Percentiles rank a stretch among this genome's conserved stretches.
These are phyloP conservation scores for Umbelopsis ramanniana DNA, from an alignment of 192 early-diverging fungal species.

Conservation along the genomic window DNA sequence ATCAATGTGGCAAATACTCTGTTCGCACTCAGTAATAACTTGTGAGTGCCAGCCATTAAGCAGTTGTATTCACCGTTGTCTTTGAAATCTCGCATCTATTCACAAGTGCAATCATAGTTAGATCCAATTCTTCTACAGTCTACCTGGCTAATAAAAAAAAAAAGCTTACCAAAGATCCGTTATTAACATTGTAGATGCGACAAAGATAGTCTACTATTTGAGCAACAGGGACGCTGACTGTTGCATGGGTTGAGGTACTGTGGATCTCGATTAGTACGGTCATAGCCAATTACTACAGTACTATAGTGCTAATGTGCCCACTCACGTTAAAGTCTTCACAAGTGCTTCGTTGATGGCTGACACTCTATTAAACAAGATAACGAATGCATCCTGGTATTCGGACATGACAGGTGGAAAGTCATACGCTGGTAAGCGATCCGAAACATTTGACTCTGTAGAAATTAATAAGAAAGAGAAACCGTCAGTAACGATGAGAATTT, in stretches of 20 bases:
- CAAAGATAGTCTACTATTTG: conserved; percentile 52
- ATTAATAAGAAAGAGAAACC: too few relatives aligned
- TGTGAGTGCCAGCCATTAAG: conserved; percentile 50
- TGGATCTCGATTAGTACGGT: background rate
- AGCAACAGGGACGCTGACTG: conserved; percentile 55
- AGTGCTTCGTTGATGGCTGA: conserved; percentile 42
- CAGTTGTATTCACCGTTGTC: conserved; percentile 54
- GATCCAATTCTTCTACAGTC: background rate
- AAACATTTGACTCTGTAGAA: background rate
- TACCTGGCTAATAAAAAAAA: background rate
- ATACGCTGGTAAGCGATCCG: conserved; percentile 33
- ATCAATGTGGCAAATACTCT: conserved; percentile 48
- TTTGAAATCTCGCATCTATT: conserved; percentile 45
- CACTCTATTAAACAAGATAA: conserved; percentile 42
- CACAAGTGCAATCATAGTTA: background rate
- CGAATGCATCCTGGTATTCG: conserved; percentile 48
- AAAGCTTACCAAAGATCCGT: conserved; percentile 42
- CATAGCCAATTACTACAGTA: background rate
- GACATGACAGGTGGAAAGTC: conserved; percentile 42
- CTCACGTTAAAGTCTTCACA: conserved; percentile 43
- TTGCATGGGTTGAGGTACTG: conserved; percentile 45
- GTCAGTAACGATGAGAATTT: too few relatives aligned
- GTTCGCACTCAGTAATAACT: conserved; percentile 45
- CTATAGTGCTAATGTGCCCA: conserved; percentile 14
- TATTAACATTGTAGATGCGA: conserved; percentile 50